These are phyloP conservation scores for Quercus tomentella DNA, from an alignment of 331 rosid species.

Conservation along the genomic window DNA sequence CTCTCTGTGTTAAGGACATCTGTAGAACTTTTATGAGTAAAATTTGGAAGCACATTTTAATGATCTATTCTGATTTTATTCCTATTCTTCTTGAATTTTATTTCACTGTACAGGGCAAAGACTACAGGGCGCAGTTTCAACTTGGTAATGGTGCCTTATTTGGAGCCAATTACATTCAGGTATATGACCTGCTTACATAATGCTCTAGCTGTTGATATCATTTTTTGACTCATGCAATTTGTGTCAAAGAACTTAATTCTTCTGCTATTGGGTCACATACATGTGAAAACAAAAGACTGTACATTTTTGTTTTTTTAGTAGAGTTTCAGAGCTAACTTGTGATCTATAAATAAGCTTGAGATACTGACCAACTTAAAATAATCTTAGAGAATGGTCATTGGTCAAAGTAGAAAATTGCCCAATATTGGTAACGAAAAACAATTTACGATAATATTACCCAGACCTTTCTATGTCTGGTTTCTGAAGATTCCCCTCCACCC, in stretches of 20 bases:
- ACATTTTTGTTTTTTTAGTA: neutral
- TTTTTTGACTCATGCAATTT: neutral
- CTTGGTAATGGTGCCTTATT: conserved; percentile 90
- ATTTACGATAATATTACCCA: neutral
- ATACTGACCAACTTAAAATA: neutral
- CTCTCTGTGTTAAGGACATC: too few relatives aligned
- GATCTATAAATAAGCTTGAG: neutral
- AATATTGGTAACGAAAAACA: neutral
- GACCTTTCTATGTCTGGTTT: neutral
- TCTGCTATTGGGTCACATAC: neutral
- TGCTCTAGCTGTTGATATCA: neutral
- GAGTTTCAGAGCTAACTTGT: neutral
- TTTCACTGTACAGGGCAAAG: conserved; percentile 64
- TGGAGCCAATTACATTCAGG: conserved; percentile 98
- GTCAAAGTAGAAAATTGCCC: neutral
- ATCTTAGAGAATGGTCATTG: neutral
- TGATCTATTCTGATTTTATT: neutral
- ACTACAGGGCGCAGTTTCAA: conserved; percentile 84
- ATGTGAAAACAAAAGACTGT: neutral
- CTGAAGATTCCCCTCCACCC: neutral
- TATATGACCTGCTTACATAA: conserved; percentile 15
- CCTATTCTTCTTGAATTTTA: neutral
- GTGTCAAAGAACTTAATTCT: neutral
- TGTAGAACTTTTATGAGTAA: neutral
- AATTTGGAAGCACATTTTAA: neutral